These are phyloP conservation scores for Neckera pumila DNA, from an alignment of 225 moss, liverwort and hornwort genomes.

Conservation along the genomic window DNA sequence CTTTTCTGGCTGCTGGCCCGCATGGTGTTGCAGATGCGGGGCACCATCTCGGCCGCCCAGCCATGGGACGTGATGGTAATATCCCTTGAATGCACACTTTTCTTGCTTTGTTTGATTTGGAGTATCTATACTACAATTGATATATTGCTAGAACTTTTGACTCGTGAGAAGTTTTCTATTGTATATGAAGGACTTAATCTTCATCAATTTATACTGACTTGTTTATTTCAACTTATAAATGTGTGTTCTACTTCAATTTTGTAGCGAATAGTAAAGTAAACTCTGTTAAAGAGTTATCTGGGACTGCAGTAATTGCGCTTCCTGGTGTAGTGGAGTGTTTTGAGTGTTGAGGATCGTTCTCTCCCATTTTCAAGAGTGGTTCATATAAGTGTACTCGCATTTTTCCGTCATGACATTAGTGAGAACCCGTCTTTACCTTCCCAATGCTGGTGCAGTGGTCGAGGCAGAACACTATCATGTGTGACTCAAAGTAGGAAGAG, in stretches of 20 bases:
- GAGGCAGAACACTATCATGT: background rate
- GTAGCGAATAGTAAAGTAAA: rapidly evolving
- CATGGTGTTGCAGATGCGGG: slow-evolving; percentile 30
- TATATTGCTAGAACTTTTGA: rapidly evolving
- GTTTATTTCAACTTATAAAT: too few species aligned
- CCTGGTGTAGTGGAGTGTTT: background rate
- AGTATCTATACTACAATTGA: too few species aligned
- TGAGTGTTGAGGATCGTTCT: background rate
- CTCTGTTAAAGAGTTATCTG: too few species aligned
- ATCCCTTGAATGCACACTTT: background rate
- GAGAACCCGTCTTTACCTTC: too few species aligned
- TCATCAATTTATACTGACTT: too few species aligned
- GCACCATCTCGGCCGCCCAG: slow-evolving; percentile 26
- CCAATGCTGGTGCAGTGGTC: too few species aligned
- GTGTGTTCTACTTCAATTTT: background rate
- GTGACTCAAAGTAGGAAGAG: background rate
- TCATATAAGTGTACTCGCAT: too few species aligned
- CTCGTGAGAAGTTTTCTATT: background rate
- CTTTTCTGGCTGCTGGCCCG: slow-evolving; percentile 28
- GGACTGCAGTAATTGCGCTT: background rate
- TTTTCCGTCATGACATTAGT: background rate
- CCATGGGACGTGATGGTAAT: slow-evolving; percentile 32
- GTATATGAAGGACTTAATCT: too few species aligned
- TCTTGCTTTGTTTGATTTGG: background rate
- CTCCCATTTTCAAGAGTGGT: too few species aligned